Conservation (phyloP, 495 filamentous ascomycete genomes). For the Parathielavia appendiculata region DNA sequence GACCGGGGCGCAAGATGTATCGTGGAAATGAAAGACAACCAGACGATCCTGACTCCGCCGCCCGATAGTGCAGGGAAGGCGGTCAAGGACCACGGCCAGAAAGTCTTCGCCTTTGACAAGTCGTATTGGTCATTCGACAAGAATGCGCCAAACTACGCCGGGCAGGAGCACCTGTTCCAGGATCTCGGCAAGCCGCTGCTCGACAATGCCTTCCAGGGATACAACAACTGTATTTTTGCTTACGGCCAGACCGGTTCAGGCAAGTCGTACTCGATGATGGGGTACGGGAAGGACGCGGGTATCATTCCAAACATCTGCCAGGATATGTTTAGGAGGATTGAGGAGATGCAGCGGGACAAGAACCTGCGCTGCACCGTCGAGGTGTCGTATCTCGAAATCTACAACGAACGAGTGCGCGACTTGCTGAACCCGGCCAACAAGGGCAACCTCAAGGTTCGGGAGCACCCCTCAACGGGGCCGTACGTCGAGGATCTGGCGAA, state of each 20-base stretch:
- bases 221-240: conserved; percentile 99
- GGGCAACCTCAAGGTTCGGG: conserved; percentile 92
- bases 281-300: conserved; percentile 91
- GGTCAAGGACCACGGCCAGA: conserved; percentile 63
- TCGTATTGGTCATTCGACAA: conserved; percentile 98
- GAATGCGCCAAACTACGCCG: conserved; percentile 73
- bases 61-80: conserved; percentile 58
- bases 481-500: conserved; percentile 99
- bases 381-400: conserved; percentile 98
- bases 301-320: conserved; percentile 98
- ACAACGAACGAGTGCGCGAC: conserved; percentile 97
- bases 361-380: conserved; percentile 86
- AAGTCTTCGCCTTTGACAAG: conserved; percentile 91
- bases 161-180: conserved; percentile 80
- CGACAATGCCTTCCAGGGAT: conserved; percentile 97
- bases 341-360: conserved; percentile 65
- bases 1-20: conserved; percentile 95
- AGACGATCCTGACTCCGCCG: conserved; percentile 81
- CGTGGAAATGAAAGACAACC: conserved; percentile 88
- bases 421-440: conserved; percentile 94
- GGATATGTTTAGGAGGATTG: conserved; percentile 91
- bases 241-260: conserved; percentile 98
- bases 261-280: conserved; percentile 99
- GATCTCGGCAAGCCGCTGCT: conserved; percentile 87
- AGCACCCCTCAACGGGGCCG: conserved; percentile 94